These are phyloP conservation scores for Cutaneotrichosporon sp. DNA, from an alignment of 1,284 basidiomycete genomes.

Conservation along the genomic window DNA sequence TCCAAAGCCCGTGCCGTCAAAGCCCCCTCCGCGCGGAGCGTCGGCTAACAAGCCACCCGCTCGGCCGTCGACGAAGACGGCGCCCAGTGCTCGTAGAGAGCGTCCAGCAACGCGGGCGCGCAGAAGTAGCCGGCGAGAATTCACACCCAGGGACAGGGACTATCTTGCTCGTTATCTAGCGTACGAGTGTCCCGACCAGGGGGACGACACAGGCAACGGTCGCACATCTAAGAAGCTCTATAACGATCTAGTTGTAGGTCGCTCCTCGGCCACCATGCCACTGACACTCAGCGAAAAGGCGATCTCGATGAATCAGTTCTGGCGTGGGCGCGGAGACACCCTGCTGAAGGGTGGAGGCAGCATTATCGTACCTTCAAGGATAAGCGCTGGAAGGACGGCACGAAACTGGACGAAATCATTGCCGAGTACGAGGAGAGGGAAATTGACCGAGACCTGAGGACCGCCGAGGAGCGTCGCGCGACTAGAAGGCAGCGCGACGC, in stretches of 20 bases:
- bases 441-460: not conserved
- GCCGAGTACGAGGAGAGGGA: not conserved
- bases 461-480: not conserved
- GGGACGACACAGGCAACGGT: slow-evolving; percentile 1
- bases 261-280: too few relatives aligned
- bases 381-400: slow-evolving; percentile 1
- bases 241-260: not conserved
- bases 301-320: too few relatives aligned
- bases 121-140: not conserved
- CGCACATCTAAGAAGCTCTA: slow-evolving; percentile 3
- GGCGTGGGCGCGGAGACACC: not conserved
- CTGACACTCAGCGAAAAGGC: too few relatives aligned
- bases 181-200: not conserved
- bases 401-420: not conserved
- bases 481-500: too few relatives aligned
- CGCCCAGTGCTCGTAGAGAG: too few relatives aligned
- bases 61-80: too few relatives aligned
- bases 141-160: slow-evolving; percentile 19
- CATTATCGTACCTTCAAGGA: not conserved
- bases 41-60: too few relatives aligned
- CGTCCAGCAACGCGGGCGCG: not conserved
- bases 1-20: not conserved
- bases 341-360: slow-evolving; percentile 1
- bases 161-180: slow-evolving; percentile 21
- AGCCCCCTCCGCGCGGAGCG: too few relatives aligned